Conservation (phyloP, 768 basidiomycete genomes). For the Lactifluus rugatus region DNA sequence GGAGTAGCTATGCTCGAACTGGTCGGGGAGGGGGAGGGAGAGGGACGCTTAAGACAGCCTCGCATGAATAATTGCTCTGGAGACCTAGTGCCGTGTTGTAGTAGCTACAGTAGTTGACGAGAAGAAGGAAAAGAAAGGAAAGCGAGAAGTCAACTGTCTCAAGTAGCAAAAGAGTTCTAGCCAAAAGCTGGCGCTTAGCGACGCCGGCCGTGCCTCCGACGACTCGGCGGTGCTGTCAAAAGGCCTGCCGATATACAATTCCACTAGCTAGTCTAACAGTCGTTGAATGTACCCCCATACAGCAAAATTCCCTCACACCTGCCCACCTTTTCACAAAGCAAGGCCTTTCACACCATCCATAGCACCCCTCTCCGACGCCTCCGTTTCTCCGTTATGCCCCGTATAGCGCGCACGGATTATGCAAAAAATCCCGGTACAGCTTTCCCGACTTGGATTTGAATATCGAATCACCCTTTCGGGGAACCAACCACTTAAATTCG, state of each 20-base stretch:
- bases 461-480: neutral
- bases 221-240: neutral
- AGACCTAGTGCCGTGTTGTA: neutral
- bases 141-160: neutral
- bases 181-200: neutral
- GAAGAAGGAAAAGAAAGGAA: neutral
- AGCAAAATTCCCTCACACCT: conserved; percentile 2
- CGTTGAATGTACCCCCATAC: no score
- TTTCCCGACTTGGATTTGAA: neutral
- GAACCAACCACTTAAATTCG: conserved; percentile 9
- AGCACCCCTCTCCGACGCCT: no score
- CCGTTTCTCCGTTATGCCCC: neutral
- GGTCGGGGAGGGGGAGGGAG: neutral
- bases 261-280: neutral
- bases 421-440: neutral
- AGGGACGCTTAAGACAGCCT: conserved; percentile 16
- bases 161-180: neutral
- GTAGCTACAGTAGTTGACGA: neutral
- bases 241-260: no score
- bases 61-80: conserved; percentile 8
- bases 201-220: neutral
- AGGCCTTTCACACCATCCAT: neutral
- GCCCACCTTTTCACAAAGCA: neutral
- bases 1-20: conserved; percentile 11
- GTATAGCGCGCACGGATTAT: neutral